A percentile compares a stretch with the other conserved stretches of the same genome.
Conservation (phyloP, 305 asterid species). For the Fraxinus baroniana region DNA sequence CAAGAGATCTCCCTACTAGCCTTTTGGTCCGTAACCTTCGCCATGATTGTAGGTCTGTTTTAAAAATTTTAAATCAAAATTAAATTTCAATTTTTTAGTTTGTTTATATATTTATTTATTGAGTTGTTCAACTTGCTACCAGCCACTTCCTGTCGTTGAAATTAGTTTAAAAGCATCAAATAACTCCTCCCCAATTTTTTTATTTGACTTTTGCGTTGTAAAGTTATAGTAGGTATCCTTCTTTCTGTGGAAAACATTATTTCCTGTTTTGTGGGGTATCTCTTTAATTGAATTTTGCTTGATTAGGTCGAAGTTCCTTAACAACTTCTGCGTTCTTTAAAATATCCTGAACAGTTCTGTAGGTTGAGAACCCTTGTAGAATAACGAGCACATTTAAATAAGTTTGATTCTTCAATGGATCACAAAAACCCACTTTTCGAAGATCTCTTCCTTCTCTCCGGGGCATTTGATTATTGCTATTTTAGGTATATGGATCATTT, state of each 20-base stretch:
- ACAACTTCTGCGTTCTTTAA: no score
- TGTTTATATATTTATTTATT: neutral
- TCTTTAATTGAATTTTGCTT: no score
- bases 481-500: neutral
- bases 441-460: no score
- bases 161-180: neutral
- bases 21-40: slow-evolving; percentile 74
- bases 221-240: neutral
- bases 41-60: slow-evolving; percentile 58
- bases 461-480: neutral
- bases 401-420: no score
- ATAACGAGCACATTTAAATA: no score
- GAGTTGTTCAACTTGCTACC: neutral
- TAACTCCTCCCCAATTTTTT: neutral
- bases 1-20: slow-evolving; percentile 64
- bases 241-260: neutral
- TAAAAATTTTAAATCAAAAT: neutral
- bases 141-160: neutral
- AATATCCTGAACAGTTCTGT: no score
- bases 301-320: no score
- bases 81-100: neutral
- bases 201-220: neutral
- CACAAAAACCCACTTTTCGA: no score
- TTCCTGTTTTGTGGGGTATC: neutral
- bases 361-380: no score